These are phyloP conservation scores for Thuja plicata DNA, from an alignment of 83 land plant genomes.

Conservation along the genomic window DNA sequence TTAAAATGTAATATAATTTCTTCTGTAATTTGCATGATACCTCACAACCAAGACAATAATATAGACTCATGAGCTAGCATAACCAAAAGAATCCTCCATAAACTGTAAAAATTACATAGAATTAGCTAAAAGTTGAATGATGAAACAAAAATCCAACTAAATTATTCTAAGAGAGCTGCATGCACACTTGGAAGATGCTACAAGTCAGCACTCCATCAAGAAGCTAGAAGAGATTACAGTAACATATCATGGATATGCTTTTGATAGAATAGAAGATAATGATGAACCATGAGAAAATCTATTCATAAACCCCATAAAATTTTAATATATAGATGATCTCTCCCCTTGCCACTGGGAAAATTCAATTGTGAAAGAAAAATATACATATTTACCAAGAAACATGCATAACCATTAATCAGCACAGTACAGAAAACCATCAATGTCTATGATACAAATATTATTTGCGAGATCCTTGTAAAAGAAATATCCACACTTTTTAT, in stretches of 20 bases:
- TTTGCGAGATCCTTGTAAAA: not conserved
- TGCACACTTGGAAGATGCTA: not conserved
- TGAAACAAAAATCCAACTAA: not conserved
- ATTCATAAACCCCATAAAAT: not conserved
- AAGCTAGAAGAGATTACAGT: not conserved
- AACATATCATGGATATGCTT: not conserved
- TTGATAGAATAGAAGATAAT: not conserved
- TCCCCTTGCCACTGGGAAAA: not conserved
- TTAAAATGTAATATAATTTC: not conserved
- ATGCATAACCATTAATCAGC: not conserved
- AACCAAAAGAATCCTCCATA: not conserved
- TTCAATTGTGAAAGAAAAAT: not conserved
- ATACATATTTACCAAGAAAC: not conserved
- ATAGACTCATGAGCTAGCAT: not conserved
- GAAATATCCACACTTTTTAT: not conserved
- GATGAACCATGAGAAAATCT: not conserved
- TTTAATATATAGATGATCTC: not conserved
- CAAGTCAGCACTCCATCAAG: not conserved
- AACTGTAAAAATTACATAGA: not conserved
- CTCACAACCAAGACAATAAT: not conserved
- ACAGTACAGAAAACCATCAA: not conserved
- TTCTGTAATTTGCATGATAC: not conserved
- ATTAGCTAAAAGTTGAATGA: not conserved
- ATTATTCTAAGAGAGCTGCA: not conserved
- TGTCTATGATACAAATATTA: not conserved